Evolutionary conservation across 2,329 filamentous ascomycete genomes (phyloP).

Genomic region (Cercospora canescens): DNA sequence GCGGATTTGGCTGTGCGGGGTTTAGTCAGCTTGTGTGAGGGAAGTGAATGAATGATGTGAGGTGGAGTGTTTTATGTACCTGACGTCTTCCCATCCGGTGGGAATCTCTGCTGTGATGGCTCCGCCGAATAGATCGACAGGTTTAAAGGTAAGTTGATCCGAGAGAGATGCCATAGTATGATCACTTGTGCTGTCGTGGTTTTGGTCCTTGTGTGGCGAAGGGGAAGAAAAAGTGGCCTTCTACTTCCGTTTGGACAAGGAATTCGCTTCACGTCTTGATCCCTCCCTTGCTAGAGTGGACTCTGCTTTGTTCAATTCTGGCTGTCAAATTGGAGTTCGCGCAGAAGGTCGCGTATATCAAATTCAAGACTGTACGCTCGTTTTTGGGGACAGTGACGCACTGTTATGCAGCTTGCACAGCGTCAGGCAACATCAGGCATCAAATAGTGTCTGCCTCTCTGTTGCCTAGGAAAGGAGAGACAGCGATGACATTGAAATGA

Average conservation of each 20-base stretch:
- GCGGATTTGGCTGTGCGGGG: constrained; percentile 68
- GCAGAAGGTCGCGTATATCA: background rate
- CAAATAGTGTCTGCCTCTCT: background rate
- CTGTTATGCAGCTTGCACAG: background rate
- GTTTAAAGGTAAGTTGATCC: constrained; percentile 12
- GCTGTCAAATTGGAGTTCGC: background rate
- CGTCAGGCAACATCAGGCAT: constrained; percentile 2
- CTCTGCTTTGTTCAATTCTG: background rate
- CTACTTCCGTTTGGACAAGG: too few species aligned
- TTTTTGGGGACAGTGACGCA: background rate
- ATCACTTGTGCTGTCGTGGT: background rate
- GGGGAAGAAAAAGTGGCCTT: too few species aligned
- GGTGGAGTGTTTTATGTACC: constrained; percentile 48
- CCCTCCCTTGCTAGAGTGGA: background rate
- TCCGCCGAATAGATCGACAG: constrained; percentile 63
- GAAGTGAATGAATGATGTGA: background rate
- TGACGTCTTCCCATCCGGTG: constrained; percentile 68
- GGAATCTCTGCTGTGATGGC: constrained; percentile 70
- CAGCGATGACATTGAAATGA: background rate
- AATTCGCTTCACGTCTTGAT: background rate
- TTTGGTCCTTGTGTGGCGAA: background rate
- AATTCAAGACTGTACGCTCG: background rate
- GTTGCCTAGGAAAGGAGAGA: background rate
- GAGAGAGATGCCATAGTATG: background rate
- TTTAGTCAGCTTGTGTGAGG: too few species aligned